phyloP scores from a whole-genome alignment of 768 basidiomycete genomes.

The Panaeolus papilionaceus region DNA sequence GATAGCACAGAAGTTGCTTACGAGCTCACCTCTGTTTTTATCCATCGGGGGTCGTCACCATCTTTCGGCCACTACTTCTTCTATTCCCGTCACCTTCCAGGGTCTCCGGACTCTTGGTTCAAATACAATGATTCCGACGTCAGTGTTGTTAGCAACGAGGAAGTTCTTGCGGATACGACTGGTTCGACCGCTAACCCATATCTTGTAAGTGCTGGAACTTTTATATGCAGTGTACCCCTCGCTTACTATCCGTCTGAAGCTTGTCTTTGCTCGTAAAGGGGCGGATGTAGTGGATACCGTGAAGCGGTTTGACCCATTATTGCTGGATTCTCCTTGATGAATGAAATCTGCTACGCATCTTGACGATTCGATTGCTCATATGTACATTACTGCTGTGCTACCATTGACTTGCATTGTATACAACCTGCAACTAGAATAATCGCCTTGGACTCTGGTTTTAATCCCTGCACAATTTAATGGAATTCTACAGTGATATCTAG shows the following conservation, averaged over 20 bases:
- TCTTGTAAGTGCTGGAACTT: conserved; percentile 56
- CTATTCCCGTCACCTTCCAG: conserved; percentile 88
- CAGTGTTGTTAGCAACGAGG: conserved; percentile 73
- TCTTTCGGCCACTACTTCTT: conserved; percentile 97
- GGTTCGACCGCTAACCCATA: conserved; percentile 91
- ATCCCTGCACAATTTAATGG: background rate
- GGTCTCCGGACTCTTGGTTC: conserved; percentile 86
- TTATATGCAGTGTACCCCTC: background rate
- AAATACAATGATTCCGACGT: conserved; percentile 97
- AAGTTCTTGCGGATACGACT: conserved; percentile 91
- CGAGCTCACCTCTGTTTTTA: conserved; percentile 93
- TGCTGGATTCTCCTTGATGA: conserved; percentile 27
- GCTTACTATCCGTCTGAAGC: conserved; percentile 45
- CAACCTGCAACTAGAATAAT: background rate
- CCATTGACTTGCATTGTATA: conserved; percentile 12
- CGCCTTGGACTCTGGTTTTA: background rate
- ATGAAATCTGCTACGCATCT: background rate
- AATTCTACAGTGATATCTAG: background rate
- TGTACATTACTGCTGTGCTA: conserved; percentile 14
- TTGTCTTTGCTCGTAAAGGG: conserved; percentile 85
- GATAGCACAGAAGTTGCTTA: conserved; percentile 74
- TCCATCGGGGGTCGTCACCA: conserved; percentile 88
- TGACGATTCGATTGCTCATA: background rate
- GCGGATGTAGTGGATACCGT: conserved; percentile 83
- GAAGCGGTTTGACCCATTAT: conserved; percentile 59